A percentile compares a stretch with the other conserved stretches of the same genome.
Conservation (phyloP, 768 basidiomycete species). For the Calvatia gigantea region DNA sequence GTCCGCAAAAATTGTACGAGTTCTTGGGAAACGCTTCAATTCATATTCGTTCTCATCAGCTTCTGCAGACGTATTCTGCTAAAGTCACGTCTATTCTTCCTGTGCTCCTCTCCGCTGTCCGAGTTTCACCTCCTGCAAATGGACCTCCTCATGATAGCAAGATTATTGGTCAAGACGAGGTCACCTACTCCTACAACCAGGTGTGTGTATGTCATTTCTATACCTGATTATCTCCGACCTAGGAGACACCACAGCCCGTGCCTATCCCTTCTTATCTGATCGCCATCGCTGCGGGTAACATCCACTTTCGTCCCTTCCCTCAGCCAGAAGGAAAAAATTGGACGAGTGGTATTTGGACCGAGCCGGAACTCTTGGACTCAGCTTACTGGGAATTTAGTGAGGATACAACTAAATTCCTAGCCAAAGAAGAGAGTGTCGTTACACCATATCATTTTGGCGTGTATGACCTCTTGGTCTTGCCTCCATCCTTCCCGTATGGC, state of each 20-base stretch:
- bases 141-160: slow-evolving; percentile 74
- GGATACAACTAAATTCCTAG: slow-evolving; percentile 77
- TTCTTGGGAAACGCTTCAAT: background rate
- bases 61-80: slow-evolving; percentile 77
- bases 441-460: slow-evolving; percentile 80
- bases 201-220: slow-evolving; percentile 32
- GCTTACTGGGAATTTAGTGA: slow-evolving; percentile 87
- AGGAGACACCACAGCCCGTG: slow-evolving; percentile 48
- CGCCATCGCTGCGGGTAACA: slow-evolving; percentile 84
- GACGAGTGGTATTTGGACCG: slow-evolving; percentile 88
- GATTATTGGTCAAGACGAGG: slow-evolving; percentile 65
- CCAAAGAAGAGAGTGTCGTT: slow-evolving; percentile 71
- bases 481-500: slow-evolving; percentile 91
- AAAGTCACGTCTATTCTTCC: slow-evolving; percentile 76
- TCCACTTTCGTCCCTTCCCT: slow-evolving; percentile 68
- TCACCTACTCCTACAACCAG: slow-evolving; percentile 77
- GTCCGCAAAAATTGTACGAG: slow-evolving; percentile 74
- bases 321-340: slow-evolving; percentile 62
- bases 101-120: slow-evolving; percentile 80
- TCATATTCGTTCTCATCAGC: background rate
- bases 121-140: slow-evolving; percentile 69
- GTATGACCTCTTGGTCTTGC: slow-evolving; percentile 86
- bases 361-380: slow-evolving; percentile 75
- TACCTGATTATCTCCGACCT: background rate
- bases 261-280: slow-evolving; percentile 91